A percentile compares a stretch with the other conserved stretches of the same genome.
Conservation (phyloP, 805 yeast genomes). For the Cyberlindnera saturnus region DNA sequence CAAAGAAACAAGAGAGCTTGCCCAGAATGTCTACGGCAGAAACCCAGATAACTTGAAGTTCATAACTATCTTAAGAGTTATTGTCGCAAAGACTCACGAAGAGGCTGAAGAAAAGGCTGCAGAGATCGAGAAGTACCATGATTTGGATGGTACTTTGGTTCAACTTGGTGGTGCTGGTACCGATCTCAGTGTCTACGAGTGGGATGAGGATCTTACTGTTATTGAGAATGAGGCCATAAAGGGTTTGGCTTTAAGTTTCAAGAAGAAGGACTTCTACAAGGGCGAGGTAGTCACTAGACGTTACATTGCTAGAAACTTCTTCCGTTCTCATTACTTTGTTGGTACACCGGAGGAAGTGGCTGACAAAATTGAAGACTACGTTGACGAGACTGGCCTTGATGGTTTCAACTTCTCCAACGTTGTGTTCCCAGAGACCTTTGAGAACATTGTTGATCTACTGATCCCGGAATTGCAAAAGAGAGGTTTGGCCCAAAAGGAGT, state of each 20-base stretch:
- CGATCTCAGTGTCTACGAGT: conserved; percentile 35
- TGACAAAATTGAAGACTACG: conserved; percentile 35
- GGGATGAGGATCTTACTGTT: conserved; percentile 37
- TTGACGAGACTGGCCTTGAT: conserved; percentile 33
- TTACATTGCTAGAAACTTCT: conserved; percentile 23
- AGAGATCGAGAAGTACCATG: conserved; percentile 29
- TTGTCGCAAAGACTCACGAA: conserved; percentile 35
- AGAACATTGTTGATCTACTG: conserved; percentile 32
- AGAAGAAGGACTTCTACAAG: conserved; percentile 21
- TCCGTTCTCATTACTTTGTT: conserved; percentile 18
- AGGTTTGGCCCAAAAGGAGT: conserved; percentile 31
- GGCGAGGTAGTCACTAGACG: conserved; percentile 26
- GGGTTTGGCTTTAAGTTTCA: conserved; percentile 25
- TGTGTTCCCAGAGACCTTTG: conserved; percentile 35
- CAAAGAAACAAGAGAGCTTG: conserved; percentile 27
- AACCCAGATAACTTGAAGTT: conserved; percentile 34
- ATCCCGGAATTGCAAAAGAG: conserved; percentile 20
- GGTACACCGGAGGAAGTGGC: conserved; percentile 37
- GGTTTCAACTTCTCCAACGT: conserved; percentile 39
- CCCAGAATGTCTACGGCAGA: conserved; percentile 31
- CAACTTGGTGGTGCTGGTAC: conserved; percentile 42
- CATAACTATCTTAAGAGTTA: conserved; percentile 30
- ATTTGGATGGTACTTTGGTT: conserved; percentile 36
- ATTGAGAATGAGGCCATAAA: conserved; percentile 30
- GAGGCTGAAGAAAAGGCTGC: conserved; percentile 34